Evolutionary conservation across 2,329 filamentous ascomycete species (phyloP), one percentile per base, ranked within the genome.

Genomic region (Fusarium brevicatenulatum): DNA sequence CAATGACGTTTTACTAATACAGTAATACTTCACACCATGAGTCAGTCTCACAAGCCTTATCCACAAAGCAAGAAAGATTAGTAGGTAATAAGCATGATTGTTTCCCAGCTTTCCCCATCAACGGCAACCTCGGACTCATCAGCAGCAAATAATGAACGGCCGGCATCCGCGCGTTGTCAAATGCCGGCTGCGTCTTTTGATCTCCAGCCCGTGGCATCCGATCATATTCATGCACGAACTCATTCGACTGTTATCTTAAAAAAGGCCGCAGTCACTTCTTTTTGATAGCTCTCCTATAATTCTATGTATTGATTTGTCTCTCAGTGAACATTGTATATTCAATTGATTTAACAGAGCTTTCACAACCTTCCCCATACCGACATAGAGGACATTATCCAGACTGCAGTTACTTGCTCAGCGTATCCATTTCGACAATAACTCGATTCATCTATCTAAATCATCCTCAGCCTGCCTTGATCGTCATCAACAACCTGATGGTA

Each of bases 131-230:
- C 75, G 75, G 74, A 54, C 30, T 44, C 61, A 50, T 40, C 43
- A 66, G 30, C 37, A 66, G 30, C 47, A 68, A 53, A 23, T 39
- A 56, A 32, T 42, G 32, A 58, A 32, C 44, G 46, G 46, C 63
- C 73, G 59, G 58, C 54, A 50, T 60, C 66, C 68, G 55, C 55
- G 37, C 39, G 46, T 25, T 46, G 42, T 63, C 47, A 61, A 68
- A 61, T 57, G 59, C 68, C 65, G 63, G 57, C 52, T 37, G 53
- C 54, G 68, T 53, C 54, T 43, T 70, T 63, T 58, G 65, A 66
- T 67, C 50, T 63, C 62, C 63, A 63, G 65, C 65, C 71, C 71
- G 72, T 74, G 72, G 71, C 73, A 67, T 70, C 72, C 63, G 68
- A 63, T 39, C 53, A 64, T 50, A 66, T 61, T 55, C 43, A 68